These are phyloP conservation scores for Paramecium tetraurelia DNA, from an alignment of 73 alveolate genomes.

Conservation along the genomic window DNA sequence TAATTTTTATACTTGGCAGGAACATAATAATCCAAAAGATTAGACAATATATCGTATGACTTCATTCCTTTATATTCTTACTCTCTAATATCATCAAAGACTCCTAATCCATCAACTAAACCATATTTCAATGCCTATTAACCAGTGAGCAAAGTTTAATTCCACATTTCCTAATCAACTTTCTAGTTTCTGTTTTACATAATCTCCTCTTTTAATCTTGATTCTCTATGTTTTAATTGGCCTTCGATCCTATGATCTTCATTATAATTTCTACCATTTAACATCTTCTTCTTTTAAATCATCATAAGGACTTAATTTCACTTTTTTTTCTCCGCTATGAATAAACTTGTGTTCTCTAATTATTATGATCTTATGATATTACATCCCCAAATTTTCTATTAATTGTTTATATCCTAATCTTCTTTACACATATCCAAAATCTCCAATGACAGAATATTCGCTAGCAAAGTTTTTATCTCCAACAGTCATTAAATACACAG, in stretches of 20 bases:
- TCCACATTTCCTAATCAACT: neutral
- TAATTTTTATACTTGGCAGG: slow-evolving; percentile 11
- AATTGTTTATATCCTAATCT: slow-evolving; percentile 5
- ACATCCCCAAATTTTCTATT: neutral
- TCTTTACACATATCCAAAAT: slow-evolving; percentile 31
- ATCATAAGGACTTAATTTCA: slow-evolving; percentile 16
- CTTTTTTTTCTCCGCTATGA: slow-evolving; percentile 3
- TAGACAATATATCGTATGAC: neutral
- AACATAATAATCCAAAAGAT: neutral
- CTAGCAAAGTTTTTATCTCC: slow-evolving; percentile 1
- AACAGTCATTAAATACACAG: neutral
- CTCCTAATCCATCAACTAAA: neutral
- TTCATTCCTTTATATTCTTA: neutral
- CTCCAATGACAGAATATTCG: slow-evolving; percentile 14
- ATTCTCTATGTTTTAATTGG: neutral
- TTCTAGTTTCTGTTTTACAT: neutral
- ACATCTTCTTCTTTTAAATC: slow-evolving; percentile 29
- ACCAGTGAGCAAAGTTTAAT: neutral
- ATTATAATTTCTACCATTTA: neutral
- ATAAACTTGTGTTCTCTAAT: neutral
- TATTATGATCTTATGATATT: neutral
- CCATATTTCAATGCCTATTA: neutral
- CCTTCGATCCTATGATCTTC: neutral
- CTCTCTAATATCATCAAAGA: neutral
- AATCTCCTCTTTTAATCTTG: neutral